phyloP scores from a whole-genome alignment of 1,284 basidiomycete genomes.

The Schizopora paradoxa region DNA sequence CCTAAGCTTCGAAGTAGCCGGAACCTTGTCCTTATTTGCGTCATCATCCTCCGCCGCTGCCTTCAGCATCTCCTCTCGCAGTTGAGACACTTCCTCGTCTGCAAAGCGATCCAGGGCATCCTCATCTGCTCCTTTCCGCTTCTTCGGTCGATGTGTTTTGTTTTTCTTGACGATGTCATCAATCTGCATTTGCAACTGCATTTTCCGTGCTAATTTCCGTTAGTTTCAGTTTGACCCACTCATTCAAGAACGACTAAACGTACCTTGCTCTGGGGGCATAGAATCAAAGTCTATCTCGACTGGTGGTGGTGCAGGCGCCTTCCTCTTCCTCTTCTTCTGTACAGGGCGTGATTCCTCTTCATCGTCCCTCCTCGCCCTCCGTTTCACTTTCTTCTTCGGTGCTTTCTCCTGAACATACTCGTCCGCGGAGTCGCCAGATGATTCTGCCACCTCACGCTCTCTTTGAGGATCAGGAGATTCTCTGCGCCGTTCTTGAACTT shows the following conservation, averaged over 20 bases:
- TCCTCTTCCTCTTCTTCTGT: constrained; percentile 48
- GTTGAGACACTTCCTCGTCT: constrained; percentile 84
- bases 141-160: constrained; percentile 54
- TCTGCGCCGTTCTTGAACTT: constrained; percentile 25
- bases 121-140: constrained; percentile 68
- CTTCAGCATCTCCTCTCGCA: constrained; percentile 81
- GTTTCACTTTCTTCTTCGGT: constrained; percentile 43
- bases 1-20: constrained; percentile 82
- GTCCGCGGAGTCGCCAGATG: constrained; percentile 61
- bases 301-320: constrained; percentile 34
- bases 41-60: constrained; percentile 86
- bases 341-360: constrained; percentile 32
- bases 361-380: constrained; percentile 33
- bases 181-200: constrained; percentile 65
- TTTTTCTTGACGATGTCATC: constrained; percentile 83
- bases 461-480: constrained; percentile 24
- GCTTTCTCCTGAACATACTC: constrained; percentile 57
- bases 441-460: constrained; percentile 46
- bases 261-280: constrained; percentile 68
- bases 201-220: constrained; percentile 47
- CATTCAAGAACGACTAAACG: constrained; percentile 23
- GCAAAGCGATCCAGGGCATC: constrained; percentile 81
- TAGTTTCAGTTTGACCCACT: constrained; percentile 20
- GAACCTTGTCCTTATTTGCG: constrained; percentile 77
- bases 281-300: constrained; percentile 55